Base-by-base conservation (phyloP, 2,329 filamentous ascomycete species). In the Graphilbum sp. region DNA sequence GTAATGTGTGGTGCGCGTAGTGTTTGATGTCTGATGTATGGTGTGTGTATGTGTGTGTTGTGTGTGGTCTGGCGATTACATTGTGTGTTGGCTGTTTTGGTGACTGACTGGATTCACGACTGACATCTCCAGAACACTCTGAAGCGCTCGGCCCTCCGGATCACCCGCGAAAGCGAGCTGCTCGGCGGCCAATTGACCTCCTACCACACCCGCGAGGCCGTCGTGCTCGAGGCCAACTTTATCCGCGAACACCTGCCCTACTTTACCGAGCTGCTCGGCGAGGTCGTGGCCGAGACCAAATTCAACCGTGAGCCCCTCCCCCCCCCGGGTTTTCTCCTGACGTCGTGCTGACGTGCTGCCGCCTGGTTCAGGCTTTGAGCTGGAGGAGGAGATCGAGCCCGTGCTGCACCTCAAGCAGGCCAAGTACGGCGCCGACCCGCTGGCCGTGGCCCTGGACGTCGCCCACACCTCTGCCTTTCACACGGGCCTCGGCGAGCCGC, bases 181-280 rank as follows among this genome's bases (percentile, higher is more conserved):
- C 76, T 98, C 47, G 90, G 92, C 57, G 85, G 85, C 53, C 78
- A 88, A 73, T 76, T 96, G 64, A 72, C 67, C 51, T 70, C 88
- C 48, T 84, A 82, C 62, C 86, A 95, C 66, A 87, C 85, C 52
- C 81, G 88, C 56, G 90, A 98, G 69, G 86, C 86, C 56, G 66
- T 98, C 46, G 76, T 98, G 43, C 66, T 98, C 54, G 79, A 88
- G 62, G 84, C 90, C 58, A 93, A 81, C 67, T 98, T 98, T 72
- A 75, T 98, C 49, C 78, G 85, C 57, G 78, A 90, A 58, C 87
- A 98, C 59, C 76, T 98, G 49, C 90, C 90, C 50, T 98, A 96
- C 74, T 98, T 94, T 61, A 75, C 86, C 54, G 90, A 98, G 69
- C 72, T 98, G 48, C 73, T 98, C 50, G 85, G 80, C 54, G 92